Evolutionary conservation across 2,329 filamentous ascomycete species (phyloP).

Genomic region (Nothopassalora personata): DNA sequence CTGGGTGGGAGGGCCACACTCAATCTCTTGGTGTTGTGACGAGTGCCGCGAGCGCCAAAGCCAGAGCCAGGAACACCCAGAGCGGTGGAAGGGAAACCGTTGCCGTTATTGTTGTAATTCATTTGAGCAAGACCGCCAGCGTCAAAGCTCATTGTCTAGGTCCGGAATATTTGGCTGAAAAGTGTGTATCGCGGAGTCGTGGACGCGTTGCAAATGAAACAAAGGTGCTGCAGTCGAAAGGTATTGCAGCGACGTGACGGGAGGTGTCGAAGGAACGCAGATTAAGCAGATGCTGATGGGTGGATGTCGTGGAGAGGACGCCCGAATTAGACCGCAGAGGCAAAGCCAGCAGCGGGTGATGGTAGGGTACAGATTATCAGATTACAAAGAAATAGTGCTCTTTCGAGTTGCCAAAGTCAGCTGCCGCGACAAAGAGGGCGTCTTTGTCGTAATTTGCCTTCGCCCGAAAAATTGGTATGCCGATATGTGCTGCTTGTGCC

Average conservation of each 20-base stretch:
- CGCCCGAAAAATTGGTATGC: slow-evolving; percentile 12
- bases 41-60: slow-evolving; percentile 79
- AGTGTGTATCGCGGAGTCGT: slow-evolving; percentile 20
- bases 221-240: slow-evolving; percentile 8
- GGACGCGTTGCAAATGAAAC: slow-evolving; percentile 14
- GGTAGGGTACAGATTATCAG: slow-evolving; percentile 29
- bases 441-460: slow-evolving; percentile 18
- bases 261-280: slow-evolving; percentile 19
- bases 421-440: slow-evolving; percentile 19
- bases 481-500: slow-evolving; percentile 8
- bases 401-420: slow-evolving; percentile 17
- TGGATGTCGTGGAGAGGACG: slow-evolving; percentile 14
- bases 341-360: slow-evolving; percentile 25
- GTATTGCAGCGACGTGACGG: slow-evolving; percentile 8
- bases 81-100: slow-evolving; percentile 58
- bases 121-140: slow-evolving; percentile 99
- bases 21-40: slow-evolving; percentile 77
- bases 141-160: slow-evolving; percentile 61
- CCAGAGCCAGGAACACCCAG: slow-evolving; percentile 72
- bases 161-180: slow-evolving; percentile 15
- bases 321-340: slow-evolving; percentile 29
- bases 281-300: slow-evolving; percentile 17
- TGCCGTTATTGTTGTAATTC: slow-evolving; percentile 64
- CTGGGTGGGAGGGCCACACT: slow-evolving; percentile 69
- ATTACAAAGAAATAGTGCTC: slow-evolving; percentile 30